A percentile compares a stretch with the other conserved stretches of the same genome.
These are phyloP conservation scores for Coemansia sp. DNA, from an alignment of 192 early-diverging fungal genomes.

Conservation along the genomic window DNA sequence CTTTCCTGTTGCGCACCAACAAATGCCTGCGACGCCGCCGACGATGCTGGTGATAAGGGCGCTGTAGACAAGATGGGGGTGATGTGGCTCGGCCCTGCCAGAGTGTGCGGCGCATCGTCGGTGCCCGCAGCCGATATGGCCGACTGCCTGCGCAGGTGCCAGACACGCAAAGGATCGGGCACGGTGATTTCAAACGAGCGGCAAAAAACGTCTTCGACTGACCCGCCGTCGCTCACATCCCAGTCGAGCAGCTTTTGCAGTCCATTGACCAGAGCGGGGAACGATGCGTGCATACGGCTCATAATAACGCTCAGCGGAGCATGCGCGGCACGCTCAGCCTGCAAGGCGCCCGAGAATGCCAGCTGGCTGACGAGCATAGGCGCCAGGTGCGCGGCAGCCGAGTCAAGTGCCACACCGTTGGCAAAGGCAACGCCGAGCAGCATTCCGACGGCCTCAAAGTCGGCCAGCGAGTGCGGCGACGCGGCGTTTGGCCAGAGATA, in stretches of 20 bases:
- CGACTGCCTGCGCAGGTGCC: background rate
- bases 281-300: constrained; percentile 37
- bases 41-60: no score
- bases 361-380: constrained; percentile 69
- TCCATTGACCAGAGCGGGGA: constrained; percentile 66
- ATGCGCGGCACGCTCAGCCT: constrained; percentile 6
- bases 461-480: constrained; percentile 51
- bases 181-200: constrained; percentile 82
- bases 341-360: constrained; percentile 9
- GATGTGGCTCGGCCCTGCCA: no score
- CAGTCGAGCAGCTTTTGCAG: constrained; percentile 77
- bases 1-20: no score
- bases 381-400: constrained; percentile 70
- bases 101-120: background rate
- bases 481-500: constrained; percentile 75
- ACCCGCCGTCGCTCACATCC: constrained; percentile 61
- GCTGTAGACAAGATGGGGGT: no score
- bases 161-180: constrained; percentile 34
- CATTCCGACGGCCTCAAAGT: constrained; percentile 84
- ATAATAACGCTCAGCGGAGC: constrained; percentile 49
- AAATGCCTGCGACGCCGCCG: no score
- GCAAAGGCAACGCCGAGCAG: constrained; percentile 89
- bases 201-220: constrained; percentile 77
- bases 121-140: background rate
- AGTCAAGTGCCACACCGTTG: constrained; percentile 69